Percentiles rank a stretch among this genome's conserved stretches.
These are phyloP conservation scores for Skeletonema potamos DNA, from an alignment of 108 stramenopile species.

Conservation along the genomic window DNA sequence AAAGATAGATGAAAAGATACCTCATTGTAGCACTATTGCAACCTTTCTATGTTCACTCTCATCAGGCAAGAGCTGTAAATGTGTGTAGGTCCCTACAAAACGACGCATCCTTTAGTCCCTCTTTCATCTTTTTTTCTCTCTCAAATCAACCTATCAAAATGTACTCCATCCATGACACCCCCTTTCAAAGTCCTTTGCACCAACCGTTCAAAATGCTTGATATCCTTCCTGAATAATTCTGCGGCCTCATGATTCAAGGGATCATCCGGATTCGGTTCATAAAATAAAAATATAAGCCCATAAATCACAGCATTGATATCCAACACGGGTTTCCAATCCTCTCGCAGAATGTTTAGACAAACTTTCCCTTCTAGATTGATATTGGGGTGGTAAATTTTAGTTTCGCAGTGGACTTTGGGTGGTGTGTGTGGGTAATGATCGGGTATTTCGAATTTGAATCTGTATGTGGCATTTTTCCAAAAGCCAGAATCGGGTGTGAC, in stretches of 20 bases:
- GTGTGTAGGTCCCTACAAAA: background rate
- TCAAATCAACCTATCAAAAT: conserved; percentile 80
- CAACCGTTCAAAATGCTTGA: conserved; percentile 79
- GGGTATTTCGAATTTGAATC: conserved; percentile 94
- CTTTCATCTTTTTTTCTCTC: background rate
- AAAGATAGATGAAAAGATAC: background rate
- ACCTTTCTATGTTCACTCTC: background rate
- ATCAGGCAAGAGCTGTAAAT: too few species aligned
- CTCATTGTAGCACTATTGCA: background rate
- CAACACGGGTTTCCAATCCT: conserved; percentile 99
- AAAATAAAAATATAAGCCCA: conserved; percentile 98
- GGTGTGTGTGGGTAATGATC: conserved; percentile 98
- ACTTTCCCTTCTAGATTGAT: conserved; percentile 98
- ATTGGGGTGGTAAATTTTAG: conserved; percentile 98
- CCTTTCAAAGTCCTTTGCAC: conserved; percentile 86
- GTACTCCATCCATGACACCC: conserved; percentile 83
- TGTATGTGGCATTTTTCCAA: conserved; percentile 95
- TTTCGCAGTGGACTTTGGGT: conserved; percentile 94
- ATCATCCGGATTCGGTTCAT: conserved; percentile 99
- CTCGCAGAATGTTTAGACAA: conserved; percentile 97
- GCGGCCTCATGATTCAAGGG: conserved; percentile 99
- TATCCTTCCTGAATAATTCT: conserved; percentile 94
- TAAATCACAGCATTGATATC: conserved; percentile 99
- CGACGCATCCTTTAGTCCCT: background rate
- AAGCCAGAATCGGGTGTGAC: conserved; percentile 92